phyloP scores from a whole-genome alignment of 2,329 filamentous ascomycete genomes.

The Phialocephala subalpina region DNA sequence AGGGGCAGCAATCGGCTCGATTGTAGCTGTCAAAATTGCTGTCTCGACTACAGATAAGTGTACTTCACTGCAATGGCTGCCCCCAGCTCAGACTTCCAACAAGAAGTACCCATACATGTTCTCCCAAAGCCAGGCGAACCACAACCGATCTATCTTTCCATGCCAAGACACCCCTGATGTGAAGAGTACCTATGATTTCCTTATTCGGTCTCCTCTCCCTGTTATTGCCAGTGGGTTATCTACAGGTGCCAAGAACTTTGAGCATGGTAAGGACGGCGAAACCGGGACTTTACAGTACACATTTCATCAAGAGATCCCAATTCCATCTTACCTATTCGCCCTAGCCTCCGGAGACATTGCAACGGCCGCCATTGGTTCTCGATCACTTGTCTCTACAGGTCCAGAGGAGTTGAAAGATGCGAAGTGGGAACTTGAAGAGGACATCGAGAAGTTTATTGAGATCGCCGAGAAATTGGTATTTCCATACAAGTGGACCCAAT shows the following conservation, averaged over 20 bases:
- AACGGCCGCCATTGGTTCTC: slow-evolving; percentile 84
- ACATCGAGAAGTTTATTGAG: slow-evolving; percentile 92
- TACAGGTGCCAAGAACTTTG: slow-evolving; percentile 58
- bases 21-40: slow-evolving; percentile 67
- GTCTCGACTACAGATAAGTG: slow-evolving; percentile 87
- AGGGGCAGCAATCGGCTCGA: slow-evolving; percentile 60
- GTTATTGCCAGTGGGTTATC: slow-evolving; percentile 90
- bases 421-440: slow-evolving; percentile 89
- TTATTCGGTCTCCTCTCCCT: slow-evolving; percentile 83
- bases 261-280: slow-evolving; percentile 60
- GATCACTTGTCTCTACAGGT: slow-evolving; percentile 85
- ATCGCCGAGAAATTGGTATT: slow-evolving; percentile 84
- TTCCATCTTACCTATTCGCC: slow-evolving; percentile 95
- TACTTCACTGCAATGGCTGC: slow-evolving; percentile 95
- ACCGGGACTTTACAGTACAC: slow-evolving; percentile 70
- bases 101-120: slow-evolving; percentile 98
- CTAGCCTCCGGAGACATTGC: slow-evolving; percentile 86
- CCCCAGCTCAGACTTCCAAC: slow-evolving; percentile 91
- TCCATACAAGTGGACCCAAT: slow-evolving; percentile 92
- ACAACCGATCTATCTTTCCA: slow-evolving; percentile 91
- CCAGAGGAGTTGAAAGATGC: slow-evolving; percentile 85
- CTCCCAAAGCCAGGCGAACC: slow-evolving; percentile 96
- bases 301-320: slow-evolving; percentile 91
- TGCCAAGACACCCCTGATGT: slow-evolving; percentile 98
- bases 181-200: slow-evolving; percentile 94